Base-by-base conservation (phyloP, 176 grass and related monocot genomes). In the Triticum aestivum region DNA sequence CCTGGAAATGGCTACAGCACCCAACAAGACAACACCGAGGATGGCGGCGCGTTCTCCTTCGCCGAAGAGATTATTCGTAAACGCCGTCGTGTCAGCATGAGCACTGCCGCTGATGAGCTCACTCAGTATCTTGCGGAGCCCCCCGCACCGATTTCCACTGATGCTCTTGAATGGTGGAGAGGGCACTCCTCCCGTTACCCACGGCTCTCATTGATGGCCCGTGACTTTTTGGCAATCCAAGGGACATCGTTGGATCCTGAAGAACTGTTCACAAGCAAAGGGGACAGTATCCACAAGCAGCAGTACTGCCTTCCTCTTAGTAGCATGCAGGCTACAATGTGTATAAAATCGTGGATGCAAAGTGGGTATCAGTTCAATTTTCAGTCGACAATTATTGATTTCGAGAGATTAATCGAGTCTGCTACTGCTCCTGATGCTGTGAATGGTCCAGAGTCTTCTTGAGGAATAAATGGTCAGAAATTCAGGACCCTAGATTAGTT, bases 11-110 rank as follows among this genome's bases (percentile, higher is more conserved):
- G 88, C 42, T 91, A 85, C 51, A 70, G 44, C 8, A 70, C 64
- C 58, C 89, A 88, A 49, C 89, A 88, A 65, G 92, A 93, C 41
- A 83, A 67, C 59, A 30, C 54, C 2, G 93, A 91, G 23, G 86
- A 86, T 78, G 72, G 69, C 42, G 79, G 87, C 9, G 88, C 87
- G 18, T 94, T 98, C 86, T 96, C 96, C 45, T 98, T 96, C 65
- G 96, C 96, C 44, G 96, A 98, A 89, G 96, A 98, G 84, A 98
- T 98, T 71, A 91, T 94, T 24, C 85, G 93, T 41, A 98, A 96
- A 75, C 82, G 91, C 33, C 93, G 96, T 4, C 88, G 90, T 8
- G 69, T 93, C 77, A 89, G 82, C 72, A 89, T 91, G 86, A 91
- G 29, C 75, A 84, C 89, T 51, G 77, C 96, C 21, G 89, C 77